Evolutionary conservation across 306 rosid genomes (phyloP), one percentile per base, ranked within the genome.

Genomic region (Trifolium repens): DNA sequence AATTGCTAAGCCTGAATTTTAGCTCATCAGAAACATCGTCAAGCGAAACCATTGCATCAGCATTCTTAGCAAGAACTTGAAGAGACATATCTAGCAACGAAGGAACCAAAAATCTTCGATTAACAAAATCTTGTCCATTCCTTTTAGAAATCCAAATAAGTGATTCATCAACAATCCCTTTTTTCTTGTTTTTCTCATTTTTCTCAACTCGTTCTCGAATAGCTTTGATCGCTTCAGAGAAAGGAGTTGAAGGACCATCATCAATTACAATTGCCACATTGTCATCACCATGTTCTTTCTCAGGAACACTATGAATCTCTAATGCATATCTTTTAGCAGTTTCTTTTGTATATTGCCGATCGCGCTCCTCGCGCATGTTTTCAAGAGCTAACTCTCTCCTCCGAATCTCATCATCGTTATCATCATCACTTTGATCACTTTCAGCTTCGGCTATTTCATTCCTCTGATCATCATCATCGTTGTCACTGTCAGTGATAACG

Each of bases 41-140:
- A 50, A 94, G 91, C 14, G 96, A 94, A 79, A 57, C 79, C 76
- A 94, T 72, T 60, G 89, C 86, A 78, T 89, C 93, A 11, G 84
- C 91, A 82, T 92, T 73, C 37, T 77, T 72, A 8, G 88, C 87
- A 53, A 94, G 96, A 79, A 60, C 9, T 53, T 37, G 7, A 65
- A 90, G 70, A 42, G 85, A 85, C 34, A 92, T 40, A 47, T 92
- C 92, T 67, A 37, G 72, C 85, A 94, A 80, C 1, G 96, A 87
- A 27, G 98, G 96, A 17, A 84, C 80, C 5, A 1, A 53, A 9
- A 34, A 5, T 77, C 77, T 85, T 7, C 68, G 12, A 30, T 10
- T 26, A 27, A 59, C 35, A 26, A 9, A 54, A 14, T 44, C 8
- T 9, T 53, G 63, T 27, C 58, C n/a, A 30, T 30, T 47, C 42